A percentile compares a stretch with the other conserved stretches of the same genome.
phyloP scores from a whole-genome alignment of 805 yeast genomes.

The Clavispora carvajalis region DNA sequence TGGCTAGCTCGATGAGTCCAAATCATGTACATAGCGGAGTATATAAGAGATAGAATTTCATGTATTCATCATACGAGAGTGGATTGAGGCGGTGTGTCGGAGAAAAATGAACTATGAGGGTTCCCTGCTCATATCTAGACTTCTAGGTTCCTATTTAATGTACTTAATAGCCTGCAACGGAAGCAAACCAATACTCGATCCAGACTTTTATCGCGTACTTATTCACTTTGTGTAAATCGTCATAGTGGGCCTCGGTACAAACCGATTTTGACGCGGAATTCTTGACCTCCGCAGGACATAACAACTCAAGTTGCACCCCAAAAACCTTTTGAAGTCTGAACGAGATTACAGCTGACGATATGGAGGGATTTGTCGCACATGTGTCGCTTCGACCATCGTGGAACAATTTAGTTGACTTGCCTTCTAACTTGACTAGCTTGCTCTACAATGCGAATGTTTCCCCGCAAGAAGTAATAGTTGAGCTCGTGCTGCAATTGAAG shows the following conservation, averaged over 20 bases:
- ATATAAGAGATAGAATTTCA: neutral
- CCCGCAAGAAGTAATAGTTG: constrained; percentile 55
- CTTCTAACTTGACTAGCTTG: constrained; percentile 40
- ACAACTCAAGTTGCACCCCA: no score
- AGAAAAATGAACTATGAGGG: no score
- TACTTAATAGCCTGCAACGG: no score
- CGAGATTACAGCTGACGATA: no score
- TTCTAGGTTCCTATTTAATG: no score
- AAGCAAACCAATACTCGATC: no score
- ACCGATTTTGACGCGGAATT: neutral
- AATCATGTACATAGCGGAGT: neutral
- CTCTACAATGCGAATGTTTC: constrained; percentile 49
- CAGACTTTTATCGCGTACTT: no score
- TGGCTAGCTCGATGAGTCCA: neutral
- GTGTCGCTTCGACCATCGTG: constrained; percentile 29
- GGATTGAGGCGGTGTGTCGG: no score
- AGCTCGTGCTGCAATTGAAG: constrained; percentile 27
- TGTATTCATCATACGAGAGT: no score
- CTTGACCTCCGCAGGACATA: neutral
- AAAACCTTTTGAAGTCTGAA: no score
- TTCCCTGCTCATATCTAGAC: no score
- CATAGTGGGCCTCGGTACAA: constrained; percentile 2
- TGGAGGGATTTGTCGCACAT: constrained; percentile 33
- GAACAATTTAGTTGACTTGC: constrained; percentile 52
- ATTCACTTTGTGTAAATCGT: neutral